Percentiles rank a stretch among this genome's conserved stretches.
These are phyloP conservation scores for Castanea sativa DNA, from an alignment of 306 rosid genomes.

Conservation along the genomic window DNA sequence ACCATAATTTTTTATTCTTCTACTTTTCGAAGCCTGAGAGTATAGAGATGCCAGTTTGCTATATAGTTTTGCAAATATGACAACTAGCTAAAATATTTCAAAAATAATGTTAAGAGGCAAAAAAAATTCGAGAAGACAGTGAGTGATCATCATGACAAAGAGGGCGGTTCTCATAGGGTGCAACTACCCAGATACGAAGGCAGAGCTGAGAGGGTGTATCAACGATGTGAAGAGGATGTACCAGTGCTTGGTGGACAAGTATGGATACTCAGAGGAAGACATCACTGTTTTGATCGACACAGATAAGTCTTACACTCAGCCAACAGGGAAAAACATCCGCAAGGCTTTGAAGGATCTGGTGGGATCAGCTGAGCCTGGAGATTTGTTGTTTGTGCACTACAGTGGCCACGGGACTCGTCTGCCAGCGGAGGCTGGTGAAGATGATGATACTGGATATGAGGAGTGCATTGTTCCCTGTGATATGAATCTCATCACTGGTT, in stretches of 20 bases:
- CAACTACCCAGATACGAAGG: slow-evolving; percentile 75
- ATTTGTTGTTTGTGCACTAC: slow-evolving; percentile 69
- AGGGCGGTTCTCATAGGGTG: slow-evolving; percentile 75
- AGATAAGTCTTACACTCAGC: slow-evolving; percentile 61
- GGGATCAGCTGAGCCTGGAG: slow-evolving; percentile 54
- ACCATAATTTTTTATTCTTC: too few relatives aligned
- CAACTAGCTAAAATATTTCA: too few relatives aligned
- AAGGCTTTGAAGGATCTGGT: slow-evolving; percentile 44
- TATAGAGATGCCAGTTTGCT: too few relatives aligned
- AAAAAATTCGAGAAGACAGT: too few relatives aligned
- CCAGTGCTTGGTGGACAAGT: slow-evolving; percentile 45
- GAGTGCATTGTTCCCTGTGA: slow-evolving; percentile 89
- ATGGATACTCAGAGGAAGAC: slow-evolving; percentile 51
- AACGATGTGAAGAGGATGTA: slow-evolving; percentile 70
- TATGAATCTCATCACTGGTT: slow-evolving; percentile 88
- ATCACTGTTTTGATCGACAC: slow-evolving; percentile 70
- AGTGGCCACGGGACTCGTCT: slow-evolving; percentile 91
- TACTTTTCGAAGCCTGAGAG: too few relatives aligned
- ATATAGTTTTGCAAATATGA: too few relatives aligned
- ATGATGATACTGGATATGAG: slow-evolving; percentile 82
- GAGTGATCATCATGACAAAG: slow-evolving; percentile 44
- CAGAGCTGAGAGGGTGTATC: slow-evolving; percentile 71
- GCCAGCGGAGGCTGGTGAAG: slow-evolving; percentile 86
- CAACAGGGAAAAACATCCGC: slow-evolving; percentile 79
- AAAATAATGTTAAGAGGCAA: too few relatives aligned